These are phyloP conservation scores for Wickerhamomyces silvicola DNA, from an alignment of 805 yeast genomes.

Conservation along the genomic window DNA sequence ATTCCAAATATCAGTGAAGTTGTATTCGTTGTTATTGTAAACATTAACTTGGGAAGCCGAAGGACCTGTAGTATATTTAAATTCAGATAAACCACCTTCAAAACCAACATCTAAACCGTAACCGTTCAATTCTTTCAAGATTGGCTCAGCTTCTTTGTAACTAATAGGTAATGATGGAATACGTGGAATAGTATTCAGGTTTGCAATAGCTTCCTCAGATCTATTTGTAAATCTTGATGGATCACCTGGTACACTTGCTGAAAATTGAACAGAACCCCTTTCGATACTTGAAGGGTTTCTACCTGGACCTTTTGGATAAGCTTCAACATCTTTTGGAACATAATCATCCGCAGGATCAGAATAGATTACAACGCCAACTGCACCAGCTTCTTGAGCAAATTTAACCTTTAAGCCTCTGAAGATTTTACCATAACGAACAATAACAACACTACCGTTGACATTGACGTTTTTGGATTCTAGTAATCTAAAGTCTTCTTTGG, in stretches of 20 bases:
- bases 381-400: constrained; percentile 69
- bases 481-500: constrained; percentile 47
- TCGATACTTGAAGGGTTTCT: constrained; percentile 72
- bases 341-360: constrained; percentile 66
- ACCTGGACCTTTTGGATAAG: constrained; percentile 75
- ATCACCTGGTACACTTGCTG: constrained; percentile 63
- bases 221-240: constrained; percentile 66
- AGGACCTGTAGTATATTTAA: constrained; percentile 51
- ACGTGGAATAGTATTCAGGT: constrained; percentile 45
- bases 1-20: constrained; percentile 54
- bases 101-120: constrained; percentile 47
- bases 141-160: constrained; percentile 55
- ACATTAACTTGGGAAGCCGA: constrained; percentile 41
- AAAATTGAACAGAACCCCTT: constrained; percentile 66
- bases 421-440: constrained; percentile 59
- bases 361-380: constrained; percentile 58
- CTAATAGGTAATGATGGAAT: constrained; percentile 72
- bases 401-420: constrained; percentile 73
- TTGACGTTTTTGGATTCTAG: constrained; percentile 42
- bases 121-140: constrained; percentile 52
- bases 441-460: constrained; percentile 52
- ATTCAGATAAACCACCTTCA: constrained; percentile 37
- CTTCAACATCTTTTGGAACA: constrained; percentile 48
- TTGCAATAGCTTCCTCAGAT: constrained; percentile 44
- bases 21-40: constrained; percentile 55